Evolutionary conservation across 2,329 filamentous ascomycete species (phyloP), one percentile per base, ranked within the genome.

Genomic region (Cladophialophora chaetospira): DNA sequence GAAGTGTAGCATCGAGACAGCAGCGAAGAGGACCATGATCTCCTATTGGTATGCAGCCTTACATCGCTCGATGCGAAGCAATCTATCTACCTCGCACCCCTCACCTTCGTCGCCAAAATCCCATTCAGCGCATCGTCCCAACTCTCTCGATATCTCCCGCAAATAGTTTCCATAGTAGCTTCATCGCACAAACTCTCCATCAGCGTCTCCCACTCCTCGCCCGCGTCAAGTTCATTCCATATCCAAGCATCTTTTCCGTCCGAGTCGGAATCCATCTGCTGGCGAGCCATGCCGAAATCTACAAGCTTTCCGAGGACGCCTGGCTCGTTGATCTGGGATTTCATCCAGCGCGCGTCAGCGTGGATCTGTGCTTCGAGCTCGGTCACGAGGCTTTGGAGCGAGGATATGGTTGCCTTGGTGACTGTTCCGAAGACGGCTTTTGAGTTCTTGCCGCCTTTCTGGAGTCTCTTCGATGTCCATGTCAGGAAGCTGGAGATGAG

Each of bases 41-140:
- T n/a, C n/a, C n/a, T n/a, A n/a, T n/a, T n/a, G n/a, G n/a, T n/a
- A n/a, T n/a, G n/a, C n/a, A n/a, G n/a, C n/a, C n/a, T n/a, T n/a
- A n/a, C n/a, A n/a, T n/a, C n/a, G n/a, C n/a, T n/a, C n/a, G n/a
- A n/a, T n/a, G n/a, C n/a, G n/a, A n/a, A n/a, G n/a, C n/a, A n/a
- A n/a, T n/a, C n/a, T n/a, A n/a, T 21, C 23, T 19, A 40, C 15
- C 23, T 40, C 8, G 23, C 8, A 21, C 17, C 36, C 17, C 36
- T 15, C 5, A 40, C 36, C 13, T 21, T 40, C 3, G 36, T 40
- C 36, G 5, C 8, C 56, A 76, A 53, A 33, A 77, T 63, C 3
- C 75, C 74, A 50, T 74, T 70, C 21, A 78, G 66, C 4, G 69
- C 74, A 52, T 77, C 75, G 45, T 77, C 74, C 76, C 75, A 78